Evolutionary conservation across 805 yeast genomes (phyloP).

Genomic region (Candida ponderosae): DNA sequence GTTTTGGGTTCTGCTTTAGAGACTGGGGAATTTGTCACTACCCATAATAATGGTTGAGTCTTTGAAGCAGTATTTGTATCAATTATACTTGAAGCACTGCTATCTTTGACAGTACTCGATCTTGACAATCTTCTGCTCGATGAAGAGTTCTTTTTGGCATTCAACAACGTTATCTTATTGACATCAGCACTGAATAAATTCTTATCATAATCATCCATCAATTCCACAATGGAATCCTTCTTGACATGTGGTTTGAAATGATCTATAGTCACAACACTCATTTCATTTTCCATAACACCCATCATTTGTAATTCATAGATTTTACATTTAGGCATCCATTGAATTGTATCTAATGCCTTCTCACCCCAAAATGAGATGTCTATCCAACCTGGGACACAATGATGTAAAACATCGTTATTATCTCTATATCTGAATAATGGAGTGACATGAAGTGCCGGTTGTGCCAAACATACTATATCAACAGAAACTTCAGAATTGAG

Average conservation of each 20-base stretch:
- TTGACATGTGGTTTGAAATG: constrained; percentile 33
- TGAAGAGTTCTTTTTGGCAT: no score
- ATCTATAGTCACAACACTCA: constrained; percentile 59
- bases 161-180: no score
- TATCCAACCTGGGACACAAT: constrained; percentile 91
- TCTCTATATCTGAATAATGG: constrained; percentile 77
- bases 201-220: constrained; percentile 64
- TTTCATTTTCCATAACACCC: constrained; percentile 93
- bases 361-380: constrained; percentile 89
- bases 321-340: constrained; percentile 92
- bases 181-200: constrained; percentile 33
- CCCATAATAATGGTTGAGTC: constrained; percentile 14
- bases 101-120: constrained; percentile 1
- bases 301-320: constrained; percentile 96
- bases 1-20: constrained; percentile 14
- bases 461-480: constrained; percentile 81
- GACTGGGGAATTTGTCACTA: constrained; percentile 13
- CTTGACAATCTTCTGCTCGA: no score
- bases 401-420: constrained; percentile 39
- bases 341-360: constrained; percentile 29
- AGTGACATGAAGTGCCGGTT: constrained; percentile 87
- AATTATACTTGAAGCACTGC: not conserved
- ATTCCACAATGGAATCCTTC: constrained; percentile 38
- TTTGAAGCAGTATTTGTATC: constrained; percentile 1
- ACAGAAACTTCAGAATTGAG: constrained; percentile 76